Percentiles rank a stretch among this genome's conserved stretches.
Conservation (phyloP, 2,329 filamentous ascomycete species). For the Dothiorella sarmentorum region DNA sequence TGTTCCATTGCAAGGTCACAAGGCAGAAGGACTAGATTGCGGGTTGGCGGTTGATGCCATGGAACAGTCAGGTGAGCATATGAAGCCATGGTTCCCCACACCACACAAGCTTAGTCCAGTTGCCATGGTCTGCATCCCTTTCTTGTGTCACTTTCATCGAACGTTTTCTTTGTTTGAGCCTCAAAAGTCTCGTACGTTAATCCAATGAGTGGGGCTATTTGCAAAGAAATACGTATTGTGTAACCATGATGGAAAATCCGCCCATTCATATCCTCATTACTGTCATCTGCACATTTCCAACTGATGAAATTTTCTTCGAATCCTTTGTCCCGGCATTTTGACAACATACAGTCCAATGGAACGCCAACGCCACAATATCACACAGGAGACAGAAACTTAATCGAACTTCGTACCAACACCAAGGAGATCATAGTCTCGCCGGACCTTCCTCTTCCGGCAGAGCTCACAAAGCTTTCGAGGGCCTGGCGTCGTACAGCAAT, state of each 20-base stretch:
- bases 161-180: not conserved
- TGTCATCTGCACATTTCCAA: not conserved
- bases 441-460: constrained; percentile 20
- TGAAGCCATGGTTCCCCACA: not conserved
- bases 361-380: constrained; percentile 4
- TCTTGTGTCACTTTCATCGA: not conserved
- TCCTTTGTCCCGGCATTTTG: not conserved
- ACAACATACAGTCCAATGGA: not conserved
- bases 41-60: too few relatives aligned
- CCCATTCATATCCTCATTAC: not conserved
- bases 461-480: constrained; percentile 24
- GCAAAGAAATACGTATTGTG: not conserved
- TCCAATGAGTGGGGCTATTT: not conserved
- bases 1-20: not conserved
- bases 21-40: too few relatives aligned
- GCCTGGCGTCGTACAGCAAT: constrained; percentile 26
- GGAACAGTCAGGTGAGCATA: not conserved
- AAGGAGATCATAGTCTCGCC: not conserved
- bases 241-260: not conserved
- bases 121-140: too few relatives aligned
- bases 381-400: not conserved
- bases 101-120: too few relatives aligned
- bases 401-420: constrained; percentile 3
- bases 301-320: not conserved
- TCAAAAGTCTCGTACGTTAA: not conserved